A percentile compares a stretch with the other conserved stretches of the same genome.
phyloP scores from a whole-genome alignment of 1,284 basidiomycete genomes.

The Microbotryum intermedium region DNA sequence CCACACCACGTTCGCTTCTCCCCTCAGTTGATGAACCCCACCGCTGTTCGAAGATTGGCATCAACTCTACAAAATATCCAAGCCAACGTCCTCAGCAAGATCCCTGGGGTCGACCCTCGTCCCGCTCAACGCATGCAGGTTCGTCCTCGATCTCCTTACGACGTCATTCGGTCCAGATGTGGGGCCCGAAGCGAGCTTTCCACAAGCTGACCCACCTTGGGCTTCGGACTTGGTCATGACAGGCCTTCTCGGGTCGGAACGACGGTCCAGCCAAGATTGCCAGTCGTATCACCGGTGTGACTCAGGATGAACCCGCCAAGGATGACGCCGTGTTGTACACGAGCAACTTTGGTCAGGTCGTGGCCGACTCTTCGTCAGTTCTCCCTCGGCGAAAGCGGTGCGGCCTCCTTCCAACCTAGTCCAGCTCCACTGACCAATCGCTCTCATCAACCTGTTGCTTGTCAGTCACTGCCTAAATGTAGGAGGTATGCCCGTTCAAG shows the following conservation, averaged over 20 bases:
- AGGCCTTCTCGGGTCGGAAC: conserved; percentile 38
- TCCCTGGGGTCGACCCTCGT: conserved; percentile 37
- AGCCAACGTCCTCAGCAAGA: conserved; percentile 28
- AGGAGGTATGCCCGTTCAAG: conserved; percentile 37
- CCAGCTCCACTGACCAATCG: not conserved
- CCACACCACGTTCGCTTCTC: too few relatives aligned
- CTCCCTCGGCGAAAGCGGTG: conserved; percentile 17
- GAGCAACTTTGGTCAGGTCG: conserved; percentile 38
- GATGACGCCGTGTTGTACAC: conserved; percentile 37
- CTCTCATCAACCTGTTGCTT: not conserved
- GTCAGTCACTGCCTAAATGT: conserved; percentile 35
- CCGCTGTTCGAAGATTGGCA: not conserved
- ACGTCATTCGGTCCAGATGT: too few relatives aligned
- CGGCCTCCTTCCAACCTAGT: not conserved
- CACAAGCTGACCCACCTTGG: not conserved
- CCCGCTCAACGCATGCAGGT: conserved; percentile 28
- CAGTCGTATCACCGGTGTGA: conserved; percentile 36
- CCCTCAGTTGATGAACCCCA: too few relatives aligned
- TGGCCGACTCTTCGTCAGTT: conserved; percentile 33
- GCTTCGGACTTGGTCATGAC: conserved; percentile 10
- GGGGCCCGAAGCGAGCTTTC: not conserved
- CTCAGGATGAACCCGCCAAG: conserved; percentile 31
- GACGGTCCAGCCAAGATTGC: conserved; percentile 37
- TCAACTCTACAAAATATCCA: conserved; percentile 1
- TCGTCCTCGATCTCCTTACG: too few relatives aligned